These are phyloP conservation scores for Yamadazyma atmosphaerica DNA, from an alignment of 1,139 yeast species.

Conservation along the genomic window DNA sequence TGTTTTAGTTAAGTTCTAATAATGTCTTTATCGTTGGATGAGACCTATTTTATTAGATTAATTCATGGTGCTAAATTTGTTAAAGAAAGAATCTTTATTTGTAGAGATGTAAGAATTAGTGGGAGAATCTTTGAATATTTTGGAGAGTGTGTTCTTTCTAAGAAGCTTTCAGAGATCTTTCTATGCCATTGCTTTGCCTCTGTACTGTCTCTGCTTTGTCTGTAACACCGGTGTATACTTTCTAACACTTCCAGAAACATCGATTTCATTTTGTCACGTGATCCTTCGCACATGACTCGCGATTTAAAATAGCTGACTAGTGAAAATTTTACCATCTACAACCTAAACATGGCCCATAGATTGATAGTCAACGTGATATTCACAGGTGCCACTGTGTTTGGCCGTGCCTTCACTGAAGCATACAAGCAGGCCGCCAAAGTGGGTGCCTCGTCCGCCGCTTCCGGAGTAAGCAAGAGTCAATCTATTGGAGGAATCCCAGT, in stretches of 20 bases:
- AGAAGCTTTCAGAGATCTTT: too few species aligned
- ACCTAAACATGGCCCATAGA: constrained; percentile 75
- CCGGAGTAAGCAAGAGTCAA: constrained; percentile 49
- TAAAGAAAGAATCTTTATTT: constrained; percentile 1
- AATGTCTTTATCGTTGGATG: constrained; percentile 9
- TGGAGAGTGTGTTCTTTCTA: too few species aligned
- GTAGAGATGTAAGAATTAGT: too few species aligned
- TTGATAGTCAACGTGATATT: constrained; percentile 83
- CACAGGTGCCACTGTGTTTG: constrained; percentile 95
- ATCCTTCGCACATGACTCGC: neutral
- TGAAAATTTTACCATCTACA: neutral
- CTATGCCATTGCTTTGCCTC: too few species aligned
- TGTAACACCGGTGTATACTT: too few species aligned
- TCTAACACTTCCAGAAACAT: neutral
- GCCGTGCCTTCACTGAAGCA: constrained; percentile 95
- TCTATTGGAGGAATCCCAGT: constrained; percentile 75
- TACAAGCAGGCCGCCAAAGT: constrained; percentile 94
- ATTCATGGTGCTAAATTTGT: constrained; percentile 50
- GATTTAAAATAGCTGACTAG: neutral
- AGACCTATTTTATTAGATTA: constrained; percentile 25
- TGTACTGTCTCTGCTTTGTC: too few species aligned
- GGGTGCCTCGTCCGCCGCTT: constrained; percentile 59
- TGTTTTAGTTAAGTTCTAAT: constrained; percentile 16
- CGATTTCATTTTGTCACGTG: neutral
- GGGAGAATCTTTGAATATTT: neutral